Base-by-base conservation (phyloP, 495 filamentous ascomycete genomes). In the Stereocaulon alpinum region DNA sequence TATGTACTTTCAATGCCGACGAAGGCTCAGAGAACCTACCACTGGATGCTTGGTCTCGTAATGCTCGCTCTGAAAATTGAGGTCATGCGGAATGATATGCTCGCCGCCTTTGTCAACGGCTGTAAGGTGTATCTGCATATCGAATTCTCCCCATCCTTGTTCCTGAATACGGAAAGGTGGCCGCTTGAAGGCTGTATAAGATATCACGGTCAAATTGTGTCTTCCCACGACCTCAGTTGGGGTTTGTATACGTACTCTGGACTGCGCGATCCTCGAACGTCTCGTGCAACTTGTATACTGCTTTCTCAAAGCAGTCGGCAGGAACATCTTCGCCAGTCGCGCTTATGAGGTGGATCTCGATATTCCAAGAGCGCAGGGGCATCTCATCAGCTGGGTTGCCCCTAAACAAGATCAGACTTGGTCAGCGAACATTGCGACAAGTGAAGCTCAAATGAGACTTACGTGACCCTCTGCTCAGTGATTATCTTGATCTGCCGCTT, bases 81-180 rank as follows among this genome's bases (percentile, higher is more conserved):
- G 77, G 69, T 99, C 94, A 71, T 99, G 94, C 32, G 73, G 70
- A 58, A 99, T 74, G 22, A 79, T 76, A 66, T 87, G 84, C 52
- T 96, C 90, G 61, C 91, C 91, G 20, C 83, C 83, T 73, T 90
- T 90, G 72, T 95, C 89, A 27, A 86, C 82, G n/a, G 82, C 83
- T 64, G 80, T 84, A 32, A 95, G 76, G 54, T 86, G 79, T 62
- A 97, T 92, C 29, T 79, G 76, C 88, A 97, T 92, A 67, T 97
- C 94, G 68, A 99, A 99, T 73, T 99, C 94, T 67, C 94, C 94
- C 94, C 94, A 99, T 65, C 94, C 94, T 71, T 94, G 86, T 72
- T 99, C 94, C 55, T 82, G 74, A 69, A 95, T 93, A 27, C 81
- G 80, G 76, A 97, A 99, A 0, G 93, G 93, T 0, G 89, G 85